phyloP scores from a whole-genome alignment of 192 early-diverging fungal genomes.

The Coemansia sp. region DNA sequence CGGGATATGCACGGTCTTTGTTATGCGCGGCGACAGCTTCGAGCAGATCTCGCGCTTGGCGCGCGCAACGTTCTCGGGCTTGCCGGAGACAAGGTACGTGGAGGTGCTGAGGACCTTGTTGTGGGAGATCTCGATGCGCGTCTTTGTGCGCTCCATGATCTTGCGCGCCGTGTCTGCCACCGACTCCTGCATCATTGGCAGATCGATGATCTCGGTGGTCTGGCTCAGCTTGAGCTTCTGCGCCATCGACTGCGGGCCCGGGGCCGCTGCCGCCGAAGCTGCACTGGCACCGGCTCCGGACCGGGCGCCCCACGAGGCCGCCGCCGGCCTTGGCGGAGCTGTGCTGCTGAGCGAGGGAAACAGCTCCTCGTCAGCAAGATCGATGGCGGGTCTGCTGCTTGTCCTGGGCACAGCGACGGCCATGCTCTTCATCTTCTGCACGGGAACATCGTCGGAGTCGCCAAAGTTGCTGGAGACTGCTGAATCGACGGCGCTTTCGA shows the following conservation, averaged over 20 bases:
- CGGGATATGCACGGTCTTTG: conserved; percentile 66
- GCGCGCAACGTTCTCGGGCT: conserved; percentile 70
- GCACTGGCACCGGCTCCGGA: conserved; percentile 31
- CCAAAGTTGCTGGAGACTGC: conserved; percentile 33
- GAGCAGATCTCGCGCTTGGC: conserved; percentile 79
- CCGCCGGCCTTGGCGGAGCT: conserved; percentile 43
- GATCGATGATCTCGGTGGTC: conserved; percentile 60
- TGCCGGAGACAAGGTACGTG: conserved; percentile 85
- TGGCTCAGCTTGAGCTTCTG: conserved; percentile 44
- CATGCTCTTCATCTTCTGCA: neutral
- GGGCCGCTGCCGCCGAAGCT: conserved; percentile 5
- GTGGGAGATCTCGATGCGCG: conserved; percentile 82
- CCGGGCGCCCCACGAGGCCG: conserved; percentile 52
- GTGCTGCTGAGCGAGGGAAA: conserved; percentile 75
- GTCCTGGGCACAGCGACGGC: neutral
- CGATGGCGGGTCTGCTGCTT: conserved; percentile 24
- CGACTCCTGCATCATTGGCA: conserved; percentile 43
- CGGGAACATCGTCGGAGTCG: conserved; percentile 3
- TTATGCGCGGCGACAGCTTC: conserved; percentile 69
- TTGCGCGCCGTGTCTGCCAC: conserved; percentile 60
- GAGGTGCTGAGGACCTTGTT: conserved; percentile 67
- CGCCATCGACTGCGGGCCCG: conserved; percentile 33
- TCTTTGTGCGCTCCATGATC: conserved; percentile 67
- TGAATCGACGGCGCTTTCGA: conserved; percentile 37
- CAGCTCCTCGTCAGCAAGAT: conserved; percentile 54